Conservation (phyloP, 495 filamentous ascomycete species). For the Apiosordaria backusii region DNA sequence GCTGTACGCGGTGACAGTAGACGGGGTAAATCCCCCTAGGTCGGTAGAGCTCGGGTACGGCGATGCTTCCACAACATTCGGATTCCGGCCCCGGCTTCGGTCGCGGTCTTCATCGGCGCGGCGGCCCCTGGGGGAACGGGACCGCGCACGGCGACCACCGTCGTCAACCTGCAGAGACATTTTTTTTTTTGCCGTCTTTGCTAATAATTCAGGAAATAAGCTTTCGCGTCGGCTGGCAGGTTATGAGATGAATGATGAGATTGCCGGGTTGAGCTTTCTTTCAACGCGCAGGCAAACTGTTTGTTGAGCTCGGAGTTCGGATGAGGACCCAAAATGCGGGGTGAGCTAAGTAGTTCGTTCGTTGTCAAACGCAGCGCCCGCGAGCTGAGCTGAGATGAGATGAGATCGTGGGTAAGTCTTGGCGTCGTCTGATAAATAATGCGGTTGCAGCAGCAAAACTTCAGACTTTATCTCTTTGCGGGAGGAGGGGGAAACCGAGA, state of each 20-base stretch:
- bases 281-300: not conserved
- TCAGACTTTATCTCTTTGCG: not conserved
- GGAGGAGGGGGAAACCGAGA: not conserved
- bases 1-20: constrained; percentile 30
- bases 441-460: not conserved
- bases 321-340: not conserved
- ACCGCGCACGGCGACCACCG: constrained; percentile 57
- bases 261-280: constrained; percentile 3
- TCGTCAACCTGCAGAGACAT: constrained; percentile 57
- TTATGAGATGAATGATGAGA: no score
- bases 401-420: not conserved
- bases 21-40: constrained; percentile 32
- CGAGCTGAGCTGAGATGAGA: no score
- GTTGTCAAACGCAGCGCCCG: not conserved
- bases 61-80: constrained; percentile 43
- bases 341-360: not conserved
- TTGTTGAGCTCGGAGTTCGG: not conserved
- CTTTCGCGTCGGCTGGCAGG: not conserved
- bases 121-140: constrained; percentile 54
- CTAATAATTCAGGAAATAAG: not conserved
- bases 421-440: not conserved
- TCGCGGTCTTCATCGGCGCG: constrained; percentile 36
- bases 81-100: constrained; percentile 39
- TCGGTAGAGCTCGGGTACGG: constrained; percentile 45
- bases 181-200: not conserved